phyloP scores from a whole-genome alignment of 306 rosid genomes.

The Aeschynomene evenia region DNA sequence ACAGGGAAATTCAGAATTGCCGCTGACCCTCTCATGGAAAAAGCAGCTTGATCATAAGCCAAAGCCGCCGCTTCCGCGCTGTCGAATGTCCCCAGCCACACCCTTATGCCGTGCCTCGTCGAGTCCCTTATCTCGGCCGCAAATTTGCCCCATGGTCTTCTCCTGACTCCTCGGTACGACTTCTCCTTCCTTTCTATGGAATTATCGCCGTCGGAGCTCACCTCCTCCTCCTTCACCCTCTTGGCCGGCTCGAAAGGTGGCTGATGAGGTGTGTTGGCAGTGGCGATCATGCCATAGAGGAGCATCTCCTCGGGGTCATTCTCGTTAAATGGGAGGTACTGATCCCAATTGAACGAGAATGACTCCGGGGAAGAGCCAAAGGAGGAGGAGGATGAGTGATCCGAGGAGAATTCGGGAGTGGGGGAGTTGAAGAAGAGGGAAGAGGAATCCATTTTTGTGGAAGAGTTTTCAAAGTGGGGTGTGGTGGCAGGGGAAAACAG shows the following conservation, averaged over 20 bases:
- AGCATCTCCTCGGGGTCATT: conserved; percentile 93
- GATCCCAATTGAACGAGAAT: conserved; percentile 35
- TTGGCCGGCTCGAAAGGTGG: not conserved
- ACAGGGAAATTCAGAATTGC: conserved; percentile 84
- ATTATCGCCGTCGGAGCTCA: conserved; percentile 28
- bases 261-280: conserved; percentile 1
- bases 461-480: not conserved
- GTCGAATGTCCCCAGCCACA: conserved; percentile 95
- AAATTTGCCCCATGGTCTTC: conserved; percentile 94
- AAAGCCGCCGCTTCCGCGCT: conserved; percentile 90
- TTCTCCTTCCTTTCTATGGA: conserved; percentile 43
- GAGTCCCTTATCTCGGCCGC: conserved; percentile 97
- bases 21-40: conserved; percentile 74
- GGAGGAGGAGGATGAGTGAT: conserved; percentile 60
- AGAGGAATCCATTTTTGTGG: conserved; percentile 34
- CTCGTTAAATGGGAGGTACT: conserved; percentile 77
- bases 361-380: conserved; percentile 57
- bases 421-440: conserved; percentile 48
- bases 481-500: not conserved
- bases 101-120: conserved; percentile 74
- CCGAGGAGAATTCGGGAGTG: conserved; percentile 52
- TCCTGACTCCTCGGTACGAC: conserved; percentile 73
- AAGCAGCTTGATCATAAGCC: conserved; percentile 96
- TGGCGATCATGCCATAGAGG: conserved; percentile 65
- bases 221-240: conserved; percentile 65